These are phyloP conservation scores for Termitomyces sp. DNA, from an alignment of 1,284 basidiomycete species.

Conservation along the genomic window DNA sequence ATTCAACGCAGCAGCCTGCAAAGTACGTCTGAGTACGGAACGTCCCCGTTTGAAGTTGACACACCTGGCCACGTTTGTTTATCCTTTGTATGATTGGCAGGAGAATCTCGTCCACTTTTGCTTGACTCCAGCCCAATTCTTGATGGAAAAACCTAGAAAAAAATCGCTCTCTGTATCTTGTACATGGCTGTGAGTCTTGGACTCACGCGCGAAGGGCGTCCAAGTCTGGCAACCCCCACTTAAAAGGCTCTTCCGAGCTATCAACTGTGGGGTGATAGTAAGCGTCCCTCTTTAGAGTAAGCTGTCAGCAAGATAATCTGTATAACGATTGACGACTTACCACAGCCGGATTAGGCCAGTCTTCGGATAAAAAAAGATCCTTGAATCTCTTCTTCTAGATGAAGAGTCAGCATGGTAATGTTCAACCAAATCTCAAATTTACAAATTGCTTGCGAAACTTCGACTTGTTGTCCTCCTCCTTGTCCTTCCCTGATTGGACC, in stretches of 20 bases:
- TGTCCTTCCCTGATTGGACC: conserved; percentile 90
- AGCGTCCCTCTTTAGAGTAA: conserved; percentile 69
- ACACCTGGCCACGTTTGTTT: conserved; percentile 71
- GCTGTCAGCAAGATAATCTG: not conserved
- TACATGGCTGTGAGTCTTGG: not conserved
- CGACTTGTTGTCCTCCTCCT: conserved; percentile 61
- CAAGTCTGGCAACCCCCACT: conserved; percentile 95
- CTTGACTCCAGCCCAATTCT: conserved; percentile 83
- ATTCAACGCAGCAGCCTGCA: conserved; percentile 57
- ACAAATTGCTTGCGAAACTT: conserved; percentile 85
- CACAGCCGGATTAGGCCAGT: conserved; percentile 92
- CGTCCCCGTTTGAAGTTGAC: conserved; percentile 11
- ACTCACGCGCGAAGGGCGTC: conserved; percentile 81
- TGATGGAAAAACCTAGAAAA: conserved; percentile 71
- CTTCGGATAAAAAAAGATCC: conserved; percentile 69
- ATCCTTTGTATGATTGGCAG: conserved; percentile 92
- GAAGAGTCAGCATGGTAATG: not conserved
- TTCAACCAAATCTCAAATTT: conserved; percentile 25
- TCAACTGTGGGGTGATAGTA: conserved; percentile 92
- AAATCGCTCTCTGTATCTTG: not conserved
- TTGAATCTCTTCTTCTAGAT: conserved; percentile 86
- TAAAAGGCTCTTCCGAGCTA: conserved; percentile 89
- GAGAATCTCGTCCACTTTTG: conserved; percentile 89
- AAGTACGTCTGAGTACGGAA: not conserved
- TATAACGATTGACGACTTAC: conserved; percentile 37